Evolutionary conservation across 2,329 filamentous ascomycete genomes (phyloP), one percentile per base, ranked within the genome.

Genomic region (Botryotinia narcissicola): DNA sequence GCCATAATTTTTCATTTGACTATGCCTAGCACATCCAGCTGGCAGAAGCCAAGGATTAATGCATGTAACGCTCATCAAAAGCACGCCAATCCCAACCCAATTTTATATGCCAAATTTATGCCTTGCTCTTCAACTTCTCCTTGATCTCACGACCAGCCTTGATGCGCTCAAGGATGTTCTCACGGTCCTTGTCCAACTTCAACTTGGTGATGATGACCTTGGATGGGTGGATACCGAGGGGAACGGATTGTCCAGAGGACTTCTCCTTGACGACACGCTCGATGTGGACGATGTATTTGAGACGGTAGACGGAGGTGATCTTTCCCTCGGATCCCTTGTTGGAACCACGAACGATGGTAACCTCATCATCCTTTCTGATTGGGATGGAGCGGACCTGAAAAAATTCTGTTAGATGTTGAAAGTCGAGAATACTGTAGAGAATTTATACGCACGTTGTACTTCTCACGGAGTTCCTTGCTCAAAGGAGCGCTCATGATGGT

Each of bases 301-400:
- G 92, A 85, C 94, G 94, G 92, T 97, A 99, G 85, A 98, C 95
- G 82, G 93, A 94, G 82, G 92, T 95, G 87, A 99, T 89, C 90
- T 98, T 98, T 89, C 96, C 96, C 89, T 98, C 95, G 83, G 94
- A 94, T 84, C 95, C 96, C 90, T 98, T 98, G 90, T 97, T 93
- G 87, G 88, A 87, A 82, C 96, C 96, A 81, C 96, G 95, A 84
- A 95, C 92, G 82, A 99, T 92, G 83, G 88, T 89, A 84, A 98
- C 94, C 87, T 97, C 94, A 87, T 97, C 93, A 84, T 97, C 95
- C 88, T 97, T 97, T 88, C 95, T 94, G 88, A 98, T 90, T 84
- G 95, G 96, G 85, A 98, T 97, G 85, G 91, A 91, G 88, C 94
- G 94, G 85, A 97, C 94, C 93, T 97, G 78, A 75, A n/a, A 57